A percentile compares a stretch with the other conserved stretches of the same genome.
Conservation (phyloP, 768 basidiomycete genomes). For the Asterophora lycoperdoides region DNA sequence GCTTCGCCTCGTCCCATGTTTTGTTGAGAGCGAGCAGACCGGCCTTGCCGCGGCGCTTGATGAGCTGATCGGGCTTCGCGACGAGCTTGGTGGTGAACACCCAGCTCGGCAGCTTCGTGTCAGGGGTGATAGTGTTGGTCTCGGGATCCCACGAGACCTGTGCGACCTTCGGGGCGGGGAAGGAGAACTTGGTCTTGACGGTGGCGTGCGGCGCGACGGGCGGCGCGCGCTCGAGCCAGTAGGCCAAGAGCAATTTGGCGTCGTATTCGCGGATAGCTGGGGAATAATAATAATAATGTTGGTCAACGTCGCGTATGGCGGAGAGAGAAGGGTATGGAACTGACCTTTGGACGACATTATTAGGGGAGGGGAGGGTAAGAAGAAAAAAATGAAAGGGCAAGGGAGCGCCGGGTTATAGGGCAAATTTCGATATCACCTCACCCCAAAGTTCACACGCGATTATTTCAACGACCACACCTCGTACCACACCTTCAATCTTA, state of each 20-base stretch:
- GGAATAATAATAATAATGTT: constrained; percentile 3
- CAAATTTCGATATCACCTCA: constrained; percentile 15
- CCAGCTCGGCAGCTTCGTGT: constrained; percentile 66
- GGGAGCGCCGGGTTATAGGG: constrained; percentile 16
- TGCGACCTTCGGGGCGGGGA: constrained; percentile 74
- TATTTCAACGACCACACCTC: constrained; percentile 16
- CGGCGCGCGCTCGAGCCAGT: constrained; percentile 94
- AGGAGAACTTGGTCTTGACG: constrained; percentile 55
- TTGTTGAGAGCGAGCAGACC: constrained; percentile 95
- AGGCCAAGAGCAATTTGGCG: constrained; percentile 94
- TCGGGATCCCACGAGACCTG: constrained; percentile 80
- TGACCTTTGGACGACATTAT: constrained; percentile 46
- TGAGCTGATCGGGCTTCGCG: constrained; percentile 96
- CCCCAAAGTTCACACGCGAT: constrained; percentile 26
- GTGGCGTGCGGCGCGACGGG: constrained; percentile 60
- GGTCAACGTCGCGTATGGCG: constrained; percentile 6
- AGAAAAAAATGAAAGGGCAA: constrained; percentile 12
- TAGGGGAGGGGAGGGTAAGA: constrained; percentile 18
- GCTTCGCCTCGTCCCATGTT: constrained; percentile 79
- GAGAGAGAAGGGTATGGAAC: background rate
- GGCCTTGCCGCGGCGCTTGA: constrained; percentile 99
- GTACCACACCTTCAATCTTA: constrained; percentile 14
- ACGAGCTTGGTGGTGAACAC: constrained; percentile 85
- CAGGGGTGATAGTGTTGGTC: constrained; percentile 52
- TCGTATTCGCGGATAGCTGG: constrained; percentile 92